Percentiles rank a stretch among this genome's conserved stretches.
Conservation (phyloP, 2,329 filamentous ascomycete genomes). For the Rutstroemia sp. region DNA sequence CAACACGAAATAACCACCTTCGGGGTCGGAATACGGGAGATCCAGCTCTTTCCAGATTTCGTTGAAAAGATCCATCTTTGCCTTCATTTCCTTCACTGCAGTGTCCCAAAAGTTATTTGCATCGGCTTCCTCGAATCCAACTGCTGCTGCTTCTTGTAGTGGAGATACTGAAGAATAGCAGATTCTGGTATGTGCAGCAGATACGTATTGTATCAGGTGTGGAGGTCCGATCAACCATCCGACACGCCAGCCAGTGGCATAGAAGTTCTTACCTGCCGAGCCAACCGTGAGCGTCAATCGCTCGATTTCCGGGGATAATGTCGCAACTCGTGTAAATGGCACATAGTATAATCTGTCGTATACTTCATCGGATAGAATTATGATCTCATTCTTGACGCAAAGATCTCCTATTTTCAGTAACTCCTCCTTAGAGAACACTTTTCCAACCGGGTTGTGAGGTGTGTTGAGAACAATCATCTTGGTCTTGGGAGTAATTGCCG, state of each 20-base stretch:
- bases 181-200: slow-evolving; percentile 89
- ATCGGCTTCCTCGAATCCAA: slow-evolving; percentile 90
- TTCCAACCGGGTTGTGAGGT: slow-evolving; percentile 89
- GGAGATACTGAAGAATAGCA: slow-evolving; percentile 93
- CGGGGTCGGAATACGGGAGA: slow-evolving; percentile 62
- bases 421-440: slow-evolving; percentile 82
- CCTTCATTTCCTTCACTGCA: slow-evolving; percentile 79
- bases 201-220: slow-evolving; percentile 83
- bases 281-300: slow-evolving; percentile 87
- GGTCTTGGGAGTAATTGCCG: slow-evolving; percentile 74
- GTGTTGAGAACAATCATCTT: slow-evolving; percentile 95
- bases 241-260: slow-evolving; percentile 94
- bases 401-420: slow-evolving; percentile 78
- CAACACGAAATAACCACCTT: slow-evolving; percentile 95
- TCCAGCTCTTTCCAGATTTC: slow-evolving; percentile 68
- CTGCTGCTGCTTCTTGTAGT: slow-evolving; percentile 86
- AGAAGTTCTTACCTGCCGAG: slow-evolving; percentile 96
- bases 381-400: slow-evolving; percentile 86
- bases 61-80: slow-evolving; percentile 82
- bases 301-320: slow-evolving; percentile 83
- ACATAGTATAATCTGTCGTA: slow-evolving; percentile 95
- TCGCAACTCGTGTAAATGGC: slow-evolving; percentile 88
- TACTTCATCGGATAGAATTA: slow-evolving; percentile 87
- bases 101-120: slow-evolving; percentile 79
- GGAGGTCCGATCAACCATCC: slow-evolving; percentile 88